A percentile compares a stretch with the other conserved stretches of the same genome.
phyloP scores from a whole-genome alignment of 139 green algal genomes.

The Pleodorina starrii region DNA sequence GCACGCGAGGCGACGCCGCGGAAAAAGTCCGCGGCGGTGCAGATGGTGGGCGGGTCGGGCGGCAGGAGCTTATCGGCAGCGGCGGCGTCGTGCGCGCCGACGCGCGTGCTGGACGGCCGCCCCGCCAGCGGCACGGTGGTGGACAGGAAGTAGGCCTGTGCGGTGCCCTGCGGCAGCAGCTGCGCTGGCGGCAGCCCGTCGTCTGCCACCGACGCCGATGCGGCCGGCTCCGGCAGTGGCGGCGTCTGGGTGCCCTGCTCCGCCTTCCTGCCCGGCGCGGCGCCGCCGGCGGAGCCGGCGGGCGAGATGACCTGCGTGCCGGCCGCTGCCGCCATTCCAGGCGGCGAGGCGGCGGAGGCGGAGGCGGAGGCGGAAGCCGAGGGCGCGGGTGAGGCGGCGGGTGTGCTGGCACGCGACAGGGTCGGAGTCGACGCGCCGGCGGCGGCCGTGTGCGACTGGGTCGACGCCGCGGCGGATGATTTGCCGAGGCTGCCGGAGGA shows the following conservation, averaged over 20 bases:
- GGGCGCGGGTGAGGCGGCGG: not conserved
- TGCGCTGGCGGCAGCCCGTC: not conserved
- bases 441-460: not conserved
- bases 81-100: not conserved
- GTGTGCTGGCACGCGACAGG: not conserved
- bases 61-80: not conserved
- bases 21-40: conserved; percentile 43
- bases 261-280: not conserved
- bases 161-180: not conserved
- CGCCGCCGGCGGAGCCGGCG: not conserved
- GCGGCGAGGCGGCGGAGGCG: not conserved
- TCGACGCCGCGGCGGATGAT: not conserved
- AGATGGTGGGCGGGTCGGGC: conserved; percentile 9
- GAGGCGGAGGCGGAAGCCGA: not conserved
- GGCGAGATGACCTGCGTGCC: not conserved
- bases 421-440: no score
- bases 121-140: not conserved
- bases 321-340: no score
- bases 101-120: not conserved
- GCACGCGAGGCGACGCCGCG: conserved; percentile 23
- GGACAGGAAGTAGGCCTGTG: conserved; percentile 25
- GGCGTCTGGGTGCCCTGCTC: conserved; percentile 22
- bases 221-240: not conserved
- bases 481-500: not conserved
- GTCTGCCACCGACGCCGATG: no score